Evolutionary conservation across 1,139 yeast genomes (phyloP), one percentile per base, ranked within the genome.

Genomic region (Sugiyamaella sp.): DNA sequence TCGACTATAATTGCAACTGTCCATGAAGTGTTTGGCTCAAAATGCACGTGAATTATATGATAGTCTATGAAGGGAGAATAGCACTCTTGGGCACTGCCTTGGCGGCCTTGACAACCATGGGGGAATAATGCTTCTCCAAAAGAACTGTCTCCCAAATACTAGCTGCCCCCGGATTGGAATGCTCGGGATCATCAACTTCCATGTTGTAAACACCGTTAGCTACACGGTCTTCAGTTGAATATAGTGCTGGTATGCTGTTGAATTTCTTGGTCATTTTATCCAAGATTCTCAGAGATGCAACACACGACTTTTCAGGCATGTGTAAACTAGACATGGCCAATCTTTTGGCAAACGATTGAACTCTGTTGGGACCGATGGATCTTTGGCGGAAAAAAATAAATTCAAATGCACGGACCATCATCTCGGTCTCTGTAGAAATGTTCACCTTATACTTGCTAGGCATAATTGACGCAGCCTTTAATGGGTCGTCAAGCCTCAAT

Each of bases 361-460:
- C 89, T 60, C 97, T 79, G 37, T 80, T 74, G 47, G 79, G 76
- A 2, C 93, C 82, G 1, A 90, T 91, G 54, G 85, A 82, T 60
- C 80, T 82, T 20, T 91, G 85, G 56, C 85, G 80, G 77, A 90
- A 87, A 64, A 93, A 91, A 17, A 90, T 80, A 53, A 82, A 81
- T 67, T 93, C 97, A 46, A 93, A 76, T 47, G 93, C 83, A 58
- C 86, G 80, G 51, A 91, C 75, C 22, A 90, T 73, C 67, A 91
- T 76, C 68, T 93, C 98, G 12, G 95, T 86, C 63, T 89, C 91
- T 8, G 97, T 91, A 0, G 96, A 82, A 2, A 90, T 87, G 67
- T 89, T 88, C 47, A 91, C 96, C 1, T 64, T 63, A 20, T 32
- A 43, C 14, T 25, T 48, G n/a, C 27, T 46, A 21, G 43, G 25